phyloP scores from a whole-genome alignment of 2,329 filamentous ascomycete species.

The Nemania bipapillata region DNA sequence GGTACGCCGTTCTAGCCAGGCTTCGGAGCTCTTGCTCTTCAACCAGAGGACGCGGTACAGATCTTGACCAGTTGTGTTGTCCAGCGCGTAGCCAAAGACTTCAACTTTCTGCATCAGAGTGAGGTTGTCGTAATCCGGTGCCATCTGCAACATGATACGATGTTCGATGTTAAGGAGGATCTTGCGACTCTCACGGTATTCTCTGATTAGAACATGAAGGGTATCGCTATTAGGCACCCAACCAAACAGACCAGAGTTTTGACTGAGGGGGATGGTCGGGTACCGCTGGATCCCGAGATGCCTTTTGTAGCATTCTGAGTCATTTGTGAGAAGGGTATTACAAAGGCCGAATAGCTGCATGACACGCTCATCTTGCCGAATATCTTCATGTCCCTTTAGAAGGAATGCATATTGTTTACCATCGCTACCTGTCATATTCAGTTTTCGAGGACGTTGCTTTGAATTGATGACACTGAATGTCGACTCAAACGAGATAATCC shows the following conservation, averaged over 20 bases:
- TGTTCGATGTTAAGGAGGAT: constrained; percentile 99
- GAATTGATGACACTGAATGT: constrained; percentile 93
- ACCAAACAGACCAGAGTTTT: constrained; percentile 92
- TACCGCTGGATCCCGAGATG: constrained; percentile 97
- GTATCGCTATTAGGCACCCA: constrained; percentile 99
- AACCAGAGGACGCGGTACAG: constrained; percentile 98
- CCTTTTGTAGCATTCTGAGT: constrained; percentile 95
- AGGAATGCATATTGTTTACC: constrained; percentile 87
- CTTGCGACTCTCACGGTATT: constrained; percentile 96
- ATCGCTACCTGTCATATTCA: constrained; percentile 88
- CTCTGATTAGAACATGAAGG: constrained; percentile 92
- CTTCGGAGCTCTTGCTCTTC: constrained; percentile 97
- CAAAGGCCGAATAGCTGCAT: constrained; percentile 99
- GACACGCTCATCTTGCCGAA: constrained; percentile 96
- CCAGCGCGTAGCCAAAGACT: constrained; percentile 97
- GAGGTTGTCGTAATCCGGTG: constrained; percentile 96
- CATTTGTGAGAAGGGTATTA: constrained; percentile 92
- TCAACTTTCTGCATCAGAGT: constrained; percentile 99
- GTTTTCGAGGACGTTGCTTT: constrained; percentile 92
- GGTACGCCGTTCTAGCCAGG: constrained; percentile 97
- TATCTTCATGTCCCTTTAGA: constrained; percentile 99
- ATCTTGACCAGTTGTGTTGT: constrained; percentile 99
- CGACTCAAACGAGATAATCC: constrained; percentile 88
- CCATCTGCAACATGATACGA: constrained; percentile 99
- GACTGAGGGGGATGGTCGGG: constrained; percentile 94